Conservation (phyloP, 2,329 filamentous ascomycete species). For the Tolypocladium ophioglossoides region DNA sequence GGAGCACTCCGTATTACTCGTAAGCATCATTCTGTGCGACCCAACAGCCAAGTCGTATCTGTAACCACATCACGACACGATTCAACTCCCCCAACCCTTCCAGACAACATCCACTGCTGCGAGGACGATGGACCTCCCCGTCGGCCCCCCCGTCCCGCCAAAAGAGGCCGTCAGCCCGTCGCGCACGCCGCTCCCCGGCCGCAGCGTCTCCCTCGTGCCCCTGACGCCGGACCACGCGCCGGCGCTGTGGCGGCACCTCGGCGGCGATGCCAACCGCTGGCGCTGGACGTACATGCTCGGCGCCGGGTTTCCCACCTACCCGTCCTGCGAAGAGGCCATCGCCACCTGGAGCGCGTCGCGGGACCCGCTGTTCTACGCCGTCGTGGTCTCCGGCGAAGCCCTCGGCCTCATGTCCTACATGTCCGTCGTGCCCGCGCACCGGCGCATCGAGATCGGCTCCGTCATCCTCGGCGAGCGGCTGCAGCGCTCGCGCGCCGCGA, state of each 20-base stretch:
- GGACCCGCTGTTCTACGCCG: conserved; percentile 32
- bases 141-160: neutral
- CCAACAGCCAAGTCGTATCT: neutral
- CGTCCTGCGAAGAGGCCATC: conserved; percentile 10
- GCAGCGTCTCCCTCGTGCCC: conserved; percentile 19
- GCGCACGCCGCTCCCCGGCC: conserved; percentile 14
- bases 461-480: conserved; percentile 39
- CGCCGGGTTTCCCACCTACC: conserved; percentile 10
- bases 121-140: neutral
- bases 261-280: conserved; percentile 16
- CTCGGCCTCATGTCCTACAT: conserved; percentile 34
- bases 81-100: neutral
- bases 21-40: neutral
- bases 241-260: conserved; percentile 20
- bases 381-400: conserved; percentile 21
- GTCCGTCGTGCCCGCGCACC: conserved; percentile 34
- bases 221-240: conserved; percentile 15
- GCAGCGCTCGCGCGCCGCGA: conserved; percentile 43
- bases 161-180: neutral
- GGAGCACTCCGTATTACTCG: too few species aligned
- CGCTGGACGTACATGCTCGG: conserved; percentile 24
- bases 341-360: conserved; percentile 12
- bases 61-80: neutral
- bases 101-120: neutral
- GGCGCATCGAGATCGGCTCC: conserved; percentile 45